phyloP scores from a whole-genome alignment of 352 stramenopile species.

The Lagenidium sp. region DNA sequence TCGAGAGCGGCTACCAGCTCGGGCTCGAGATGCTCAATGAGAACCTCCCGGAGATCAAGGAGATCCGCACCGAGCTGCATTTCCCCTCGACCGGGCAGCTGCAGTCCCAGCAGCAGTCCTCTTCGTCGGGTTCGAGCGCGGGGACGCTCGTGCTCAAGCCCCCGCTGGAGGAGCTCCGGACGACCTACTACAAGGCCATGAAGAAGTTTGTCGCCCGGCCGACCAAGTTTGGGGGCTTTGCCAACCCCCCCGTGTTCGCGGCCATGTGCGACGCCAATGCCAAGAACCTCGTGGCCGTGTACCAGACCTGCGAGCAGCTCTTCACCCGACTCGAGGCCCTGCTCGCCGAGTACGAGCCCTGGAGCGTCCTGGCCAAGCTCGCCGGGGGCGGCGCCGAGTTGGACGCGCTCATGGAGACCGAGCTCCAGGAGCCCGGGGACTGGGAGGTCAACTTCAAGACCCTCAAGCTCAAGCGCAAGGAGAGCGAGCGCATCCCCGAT shows the following conservation, averaged over 20 bases:
- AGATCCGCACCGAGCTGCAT: slow-evolving; percentile 69
- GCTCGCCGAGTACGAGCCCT: slow-evolving; percentile 74
- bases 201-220: slow-evolving; percentile 93
- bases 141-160: slow-evolving; percentile 81
- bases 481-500: slow-evolving; percentile 90
- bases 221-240: slow-evolving; percentile 84
- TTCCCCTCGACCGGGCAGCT: slow-evolving; percentile 36
- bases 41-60: slow-evolving; percentile 86
- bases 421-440: slow-evolving; percentile 53
- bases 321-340: slow-evolving; percentile 78
- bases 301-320: slow-evolving; percentile 87
- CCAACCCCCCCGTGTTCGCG: slow-evolving; percentile 76
- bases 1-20: slow-evolving; percentile 92
- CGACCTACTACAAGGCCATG: slow-evolving; percentile 93
- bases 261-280: slow-evolving; percentile 88
- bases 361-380: slow-evolving; percentile 49
- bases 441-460: slow-evolving; percentile 91
- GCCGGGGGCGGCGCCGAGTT: slow-evolving; percentile 46
- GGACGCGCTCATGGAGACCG: slow-evolving; percentile 71
- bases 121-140: background rate
- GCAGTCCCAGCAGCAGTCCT: background rate
- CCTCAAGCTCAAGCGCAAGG: slow-evolving; percentile 84
- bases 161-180: slow-evolving; percentile 87
- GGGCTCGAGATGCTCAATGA: slow-evolving; percentile 93
- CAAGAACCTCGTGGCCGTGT: slow-evolving; percentile 81